Evolutionary conservation across 306 rosid species (phyloP).

Genomic region (Notholithocarpus densiflorus): DNA sequence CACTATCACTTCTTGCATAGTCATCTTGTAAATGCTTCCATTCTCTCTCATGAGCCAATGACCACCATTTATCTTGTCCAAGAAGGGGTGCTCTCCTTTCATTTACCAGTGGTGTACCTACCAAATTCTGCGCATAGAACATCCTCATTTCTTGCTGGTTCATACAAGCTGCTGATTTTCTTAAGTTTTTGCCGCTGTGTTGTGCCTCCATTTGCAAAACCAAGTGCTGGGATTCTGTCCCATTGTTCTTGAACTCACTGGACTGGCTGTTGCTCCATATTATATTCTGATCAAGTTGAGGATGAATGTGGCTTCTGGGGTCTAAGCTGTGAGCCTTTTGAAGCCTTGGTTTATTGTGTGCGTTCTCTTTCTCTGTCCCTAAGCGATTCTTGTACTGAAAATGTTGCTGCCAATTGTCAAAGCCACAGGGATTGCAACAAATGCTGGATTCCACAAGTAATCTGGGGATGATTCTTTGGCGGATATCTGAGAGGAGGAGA

Average conservation of each 20-base stretch:
- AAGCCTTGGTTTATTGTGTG: background rate
- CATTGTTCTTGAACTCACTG: background rate
- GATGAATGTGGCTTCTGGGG: background rate
- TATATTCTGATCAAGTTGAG: background rate
- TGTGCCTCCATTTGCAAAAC: background rate
- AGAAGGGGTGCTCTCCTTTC: background rate
- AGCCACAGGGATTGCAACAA: background rate
- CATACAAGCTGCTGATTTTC: background rate
- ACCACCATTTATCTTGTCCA: background rate
- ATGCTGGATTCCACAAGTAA: background rate
- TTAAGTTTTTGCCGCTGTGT: background rate
- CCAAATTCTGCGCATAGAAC: background rate
- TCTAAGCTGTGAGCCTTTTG: background rate
- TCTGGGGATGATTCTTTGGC: background rate
- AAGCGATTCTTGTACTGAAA: background rate
- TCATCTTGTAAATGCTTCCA: background rate
- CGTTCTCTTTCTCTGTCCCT: background rate
- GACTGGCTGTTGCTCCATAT: too few relatives aligned
- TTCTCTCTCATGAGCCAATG: background rate
- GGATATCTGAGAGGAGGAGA: background rate
- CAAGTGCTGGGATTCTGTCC: background rate
- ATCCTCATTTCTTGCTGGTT: background rate
- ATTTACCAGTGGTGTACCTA: too few relatives aligned
- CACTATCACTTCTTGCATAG: background rate
- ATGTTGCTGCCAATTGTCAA: background rate